Base-by-base conservation (phyloP, 768 basidiomycete genomes). In the Kwoniella bestiolae region DNA sequence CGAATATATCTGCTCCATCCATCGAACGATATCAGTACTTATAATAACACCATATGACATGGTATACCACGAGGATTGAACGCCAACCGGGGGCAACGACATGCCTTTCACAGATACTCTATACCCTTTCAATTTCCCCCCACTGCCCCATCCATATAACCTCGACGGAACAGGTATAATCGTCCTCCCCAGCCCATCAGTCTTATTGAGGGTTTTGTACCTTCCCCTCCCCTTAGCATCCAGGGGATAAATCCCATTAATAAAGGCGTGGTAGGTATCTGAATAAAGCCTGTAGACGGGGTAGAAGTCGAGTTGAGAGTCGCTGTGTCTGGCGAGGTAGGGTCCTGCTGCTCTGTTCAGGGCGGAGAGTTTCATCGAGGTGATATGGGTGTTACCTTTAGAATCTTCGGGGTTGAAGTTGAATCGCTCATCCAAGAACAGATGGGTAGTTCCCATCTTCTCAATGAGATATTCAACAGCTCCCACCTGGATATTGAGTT, bases 1-100 rank as follows among this genome's bases (percentile, higher is more conserved):
- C 82, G 73, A 79, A 83, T 65, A 83, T 80, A 68, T 84, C 83
- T 81, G 86, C 29, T 11, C 0, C 31, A 11, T 35, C 62, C 50
- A 56, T 32, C n/a, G 38, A n/a, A 16, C 32, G 84, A 84, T 38
- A 87, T 83, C 64, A 49, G 47, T 9, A 16, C 21, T 26, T n/a
- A n/a, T n/a, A n/a, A 41, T 41, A 41, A 11, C 38, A 41, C 11
- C 8, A 18, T 41, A 41, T 5, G 18, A 18, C 35, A 38, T 38
- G 18, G 18, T 2, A 18, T 18, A 12, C 18, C 35, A 7, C 3
- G 35, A 38, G 12, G 3, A 12, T 38, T 7, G 18, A 11, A 18
- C 12, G 14, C 18, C 38, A 41, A 41, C 12, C 0, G 38, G 38
- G 18, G 38, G 38, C 12, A 14, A 2, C 0, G 18, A 41, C 38